A percentile compares a stretch with the other conserved stretches of the same genome.
Conservation (phyloP, 2,329 filamentous ascomycete species). For the Fusarium subtropicale region DNA sequence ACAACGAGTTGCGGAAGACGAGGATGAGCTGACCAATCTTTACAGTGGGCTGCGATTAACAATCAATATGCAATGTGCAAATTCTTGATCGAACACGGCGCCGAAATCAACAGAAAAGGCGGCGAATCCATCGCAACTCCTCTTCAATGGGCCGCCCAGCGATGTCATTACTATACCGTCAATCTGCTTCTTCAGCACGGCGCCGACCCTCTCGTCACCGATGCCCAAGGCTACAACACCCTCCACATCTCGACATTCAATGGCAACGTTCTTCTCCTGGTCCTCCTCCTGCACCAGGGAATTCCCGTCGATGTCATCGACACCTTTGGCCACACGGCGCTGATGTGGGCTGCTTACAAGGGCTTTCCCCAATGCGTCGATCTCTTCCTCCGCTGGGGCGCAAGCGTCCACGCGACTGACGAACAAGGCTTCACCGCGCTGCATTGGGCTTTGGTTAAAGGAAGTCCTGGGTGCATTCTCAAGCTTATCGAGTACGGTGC, state of each 20-base stretch:
- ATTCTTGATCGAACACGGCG: slow-evolving; percentile 85
- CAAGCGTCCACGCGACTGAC: slow-evolving; percentile 89
- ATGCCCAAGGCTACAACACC: slow-evolving; percentile 97
- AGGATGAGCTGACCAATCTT: slow-evolving; percentile 26
- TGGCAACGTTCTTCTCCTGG: slow-evolving; percentile 90
- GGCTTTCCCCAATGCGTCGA: slow-evolving; percentile 94
- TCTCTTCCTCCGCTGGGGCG: slow-evolving; percentile 92
- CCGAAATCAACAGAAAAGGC: slow-evolving; percentile 93
- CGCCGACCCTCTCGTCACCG: slow-evolving; percentile 90
- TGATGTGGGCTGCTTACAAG: slow-evolving; percentile 99
- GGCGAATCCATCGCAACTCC: slow-evolving; percentile 95
- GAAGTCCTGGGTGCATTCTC: slow-evolving; percentile 87
- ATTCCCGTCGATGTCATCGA: slow-evolving; percentile 94
- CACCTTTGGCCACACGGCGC: slow-evolving; percentile 87
- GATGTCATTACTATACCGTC: slow-evolving; percentile 96
- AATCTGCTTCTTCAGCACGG: slow-evolving; percentile 91
- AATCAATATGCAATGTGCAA: slow-evolving; percentile 98
- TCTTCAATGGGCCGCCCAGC: slow-evolving; percentile 95
- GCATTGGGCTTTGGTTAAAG: slow-evolving; percentile 97
- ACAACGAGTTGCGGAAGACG: neutral
- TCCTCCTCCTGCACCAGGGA: slow-evolving; percentile 91
- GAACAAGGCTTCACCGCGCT: slow-evolving; percentile 94
- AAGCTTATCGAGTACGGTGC: slow-evolving; percentile 96
- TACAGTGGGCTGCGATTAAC: slow-evolving; percentile 97
- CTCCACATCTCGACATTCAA: slow-evolving; percentile 97